Conservation (phyloP, 768 basidiomycete genomes). For the Lentinula sp. region DNA sequence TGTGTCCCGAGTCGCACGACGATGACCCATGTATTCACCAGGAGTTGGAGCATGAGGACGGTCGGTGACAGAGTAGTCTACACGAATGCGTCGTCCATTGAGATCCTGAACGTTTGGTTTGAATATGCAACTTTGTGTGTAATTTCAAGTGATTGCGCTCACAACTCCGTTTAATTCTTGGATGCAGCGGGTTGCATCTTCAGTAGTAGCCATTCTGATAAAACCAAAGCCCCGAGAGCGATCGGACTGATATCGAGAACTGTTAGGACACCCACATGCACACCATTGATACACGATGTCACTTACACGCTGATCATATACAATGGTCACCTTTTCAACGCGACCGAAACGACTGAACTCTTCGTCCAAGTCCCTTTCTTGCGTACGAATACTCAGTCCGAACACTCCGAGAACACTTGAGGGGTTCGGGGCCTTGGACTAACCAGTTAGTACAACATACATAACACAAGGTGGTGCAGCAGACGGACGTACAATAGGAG, state of each 20-base stretch:
- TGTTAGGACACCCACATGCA: background rate
- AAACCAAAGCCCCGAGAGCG: constrained; percentile 98
- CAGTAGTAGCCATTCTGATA: constrained; percentile 86
- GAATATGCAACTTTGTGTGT: background rate
- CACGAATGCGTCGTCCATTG: constrained; percentile 93
- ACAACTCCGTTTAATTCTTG: constrained; percentile 90
- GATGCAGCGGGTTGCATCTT: constrained; percentile 85
- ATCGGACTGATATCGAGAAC: constrained; percentile 56
- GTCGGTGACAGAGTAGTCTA: constrained; percentile 93
- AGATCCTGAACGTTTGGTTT: constrained; percentile 53
- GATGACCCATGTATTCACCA: constrained; percentile 96
- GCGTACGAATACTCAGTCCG: constrained; percentile 92
- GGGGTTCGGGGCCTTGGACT: constrained; percentile 77
- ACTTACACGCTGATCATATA: constrained; percentile 92
- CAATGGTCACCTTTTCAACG: constrained; percentile 93
- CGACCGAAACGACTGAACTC: constrained; percentile 86
- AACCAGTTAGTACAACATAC: background rate
- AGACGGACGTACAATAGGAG: constrained; percentile 58
- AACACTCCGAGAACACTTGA: constrained; percentile 94
- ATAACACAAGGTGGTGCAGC: background rate
- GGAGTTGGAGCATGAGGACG: constrained; percentile 95
- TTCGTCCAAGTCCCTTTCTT: constrained; percentile 90
- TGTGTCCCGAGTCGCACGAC: constrained; percentile 43
- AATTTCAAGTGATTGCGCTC: constrained; percentile 24
- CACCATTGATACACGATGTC: constrained; percentile 10